These are phyloP conservation scores for Vishniacozyma victoriae DNA, from an alignment of 768 basidiomycete species.

Conservation along the genomic window DNA sequence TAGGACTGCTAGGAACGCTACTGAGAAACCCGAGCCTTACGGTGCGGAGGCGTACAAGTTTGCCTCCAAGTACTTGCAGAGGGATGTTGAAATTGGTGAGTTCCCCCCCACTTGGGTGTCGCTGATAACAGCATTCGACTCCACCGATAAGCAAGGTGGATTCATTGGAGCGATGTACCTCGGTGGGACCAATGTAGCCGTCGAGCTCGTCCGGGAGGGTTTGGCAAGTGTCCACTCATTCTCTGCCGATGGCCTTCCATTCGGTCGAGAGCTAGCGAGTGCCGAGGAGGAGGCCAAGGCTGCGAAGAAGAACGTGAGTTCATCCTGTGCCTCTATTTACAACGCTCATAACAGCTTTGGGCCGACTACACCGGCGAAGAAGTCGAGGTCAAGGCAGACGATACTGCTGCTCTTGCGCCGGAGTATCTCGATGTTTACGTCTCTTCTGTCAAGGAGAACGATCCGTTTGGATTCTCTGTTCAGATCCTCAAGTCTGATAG, in stretches of 20 bases:
- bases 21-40: slow-evolving; percentile 83
- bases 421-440: slow-evolving; percentile 91
- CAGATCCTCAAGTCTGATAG: slow-evolving; percentile 90
- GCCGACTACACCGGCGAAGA: slow-evolving; percentile 66
- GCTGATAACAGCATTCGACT: slow-evolving; percentile 57
- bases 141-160: slow-evolving; percentile 87
- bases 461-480: slow-evolving; percentile 74
- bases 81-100: slow-evolving; percentile 78
- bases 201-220: slow-evolving; percentile 78
- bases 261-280: slow-evolving; percentile 70
- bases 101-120: not conserved
- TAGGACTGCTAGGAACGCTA: slow-evolving; percentile 66
- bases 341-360: slow-evolving; percentile 64
- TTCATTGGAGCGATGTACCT: slow-evolving; percentile 84
- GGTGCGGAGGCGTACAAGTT: slow-evolving; percentile 78
- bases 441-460: slow-evolving; percentile 67
- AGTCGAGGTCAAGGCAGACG: slow-evolving; percentile 50
- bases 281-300: slow-evolving; percentile 86
- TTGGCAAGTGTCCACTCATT: slow-evolving; percentile 80
- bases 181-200: slow-evolving; percentile 79
- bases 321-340: too few species aligned
- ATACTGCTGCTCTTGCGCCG: slow-evolving; percentile 55
- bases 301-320: slow-evolving; percentile 66
- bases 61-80: slow-evolving; percentile 78
- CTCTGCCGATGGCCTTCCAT: slow-evolving; percentile 75